Conservation (phyloP, 2,329 filamentous ascomycete species). For the Beauveria varroae region DNA sequence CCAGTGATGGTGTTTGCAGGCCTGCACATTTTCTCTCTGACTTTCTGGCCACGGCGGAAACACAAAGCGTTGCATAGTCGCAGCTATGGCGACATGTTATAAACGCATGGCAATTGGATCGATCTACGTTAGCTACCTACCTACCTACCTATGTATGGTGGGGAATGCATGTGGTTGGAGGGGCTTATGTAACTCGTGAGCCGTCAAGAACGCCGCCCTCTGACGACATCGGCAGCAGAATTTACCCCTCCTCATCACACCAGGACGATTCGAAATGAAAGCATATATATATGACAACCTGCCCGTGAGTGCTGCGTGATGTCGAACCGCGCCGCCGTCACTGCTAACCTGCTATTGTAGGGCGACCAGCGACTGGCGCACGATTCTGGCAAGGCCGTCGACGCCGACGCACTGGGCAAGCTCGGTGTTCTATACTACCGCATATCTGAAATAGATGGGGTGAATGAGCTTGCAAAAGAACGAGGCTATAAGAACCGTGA, state of each 20-base stretch:
- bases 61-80: neutral
- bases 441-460: constrained; percentile 55
- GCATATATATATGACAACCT: constrained; percentile 52
- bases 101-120: neutral
- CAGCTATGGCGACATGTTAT: neutral
- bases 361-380: constrained; percentile 91
- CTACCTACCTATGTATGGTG: neutral
- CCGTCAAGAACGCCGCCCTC: neutral
- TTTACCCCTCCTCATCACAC: constrained; percentile 1
- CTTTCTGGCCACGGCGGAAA: neutral
- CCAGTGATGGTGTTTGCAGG: neutral
- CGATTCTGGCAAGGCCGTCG: constrained; percentile 69
- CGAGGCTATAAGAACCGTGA: constrained; percentile 92
- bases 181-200: constrained; percentile 11
- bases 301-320: constrained; percentile 32
- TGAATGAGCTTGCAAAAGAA: constrained; percentile 65
- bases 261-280: constrained; percentile 35
- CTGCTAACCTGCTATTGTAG: constrained; percentile 34
- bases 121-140: neutral
- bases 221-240: neutral
- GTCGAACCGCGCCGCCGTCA: neutral
- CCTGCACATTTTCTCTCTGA: neutral
- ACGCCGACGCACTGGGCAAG: constrained; percentile 55
- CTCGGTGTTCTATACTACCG: constrained; percentile 77
- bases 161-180: neutral